Percentiles rank a stretch among this genome's conserved stretches.
Evolutionary conservation across 2,329 filamentous ascomycete species (phyloP).

Genomic region (Penicillium sp.): DNA sequence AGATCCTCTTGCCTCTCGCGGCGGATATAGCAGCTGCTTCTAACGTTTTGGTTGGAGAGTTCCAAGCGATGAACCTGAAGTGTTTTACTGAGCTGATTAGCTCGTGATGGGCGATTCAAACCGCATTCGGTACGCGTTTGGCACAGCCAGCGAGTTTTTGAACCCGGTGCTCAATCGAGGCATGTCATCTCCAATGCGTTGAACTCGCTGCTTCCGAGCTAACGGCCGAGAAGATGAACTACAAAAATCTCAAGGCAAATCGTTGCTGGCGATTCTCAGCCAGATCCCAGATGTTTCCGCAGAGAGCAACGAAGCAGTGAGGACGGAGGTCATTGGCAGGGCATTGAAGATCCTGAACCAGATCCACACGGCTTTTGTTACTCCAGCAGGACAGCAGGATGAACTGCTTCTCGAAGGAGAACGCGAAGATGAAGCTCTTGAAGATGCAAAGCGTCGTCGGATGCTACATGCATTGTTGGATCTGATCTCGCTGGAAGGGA

Average conservation of each 20-base stretch:
- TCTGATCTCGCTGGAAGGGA: conserved; percentile 44
- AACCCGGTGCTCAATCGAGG: conserved; percentile 43
- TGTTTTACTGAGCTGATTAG: not conserved
- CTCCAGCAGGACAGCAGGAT: conserved; percentile 18
- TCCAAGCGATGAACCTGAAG: too few relatives aligned
- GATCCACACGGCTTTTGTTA: conserved; percentile 38
- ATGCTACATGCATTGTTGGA: conserved; percentile 43
- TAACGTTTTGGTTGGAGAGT: too few relatives aligned
- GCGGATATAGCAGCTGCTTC: conserved; percentile 1
- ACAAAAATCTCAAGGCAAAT: conserved; percentile 34
- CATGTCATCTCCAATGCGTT: conserved; percentile 28
- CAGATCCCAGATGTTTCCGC: conserved; percentile 8
- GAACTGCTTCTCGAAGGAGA: not conserved
- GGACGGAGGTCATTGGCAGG: conserved; percentile 32
- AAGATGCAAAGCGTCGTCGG: conserved; percentile 44
- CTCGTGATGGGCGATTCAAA: conserved; percentile 30
- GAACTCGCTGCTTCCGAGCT: conserved; percentile 21
- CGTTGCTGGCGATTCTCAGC: conserved; percentile 36
- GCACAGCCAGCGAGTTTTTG: conserved; percentile 36
- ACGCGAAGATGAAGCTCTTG: conserved; percentile 32
- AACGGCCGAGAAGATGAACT: conserved; percentile 39
- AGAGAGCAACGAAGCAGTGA: conserved; percentile 18
- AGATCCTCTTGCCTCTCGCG: not conserved
- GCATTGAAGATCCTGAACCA: conserved; percentile 34
- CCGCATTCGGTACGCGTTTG: conserved; percentile 32